phyloP scores from a whole-genome alignment of 1,284 basidiomycete genomes.

The Dichomitus squalens region DNA sequence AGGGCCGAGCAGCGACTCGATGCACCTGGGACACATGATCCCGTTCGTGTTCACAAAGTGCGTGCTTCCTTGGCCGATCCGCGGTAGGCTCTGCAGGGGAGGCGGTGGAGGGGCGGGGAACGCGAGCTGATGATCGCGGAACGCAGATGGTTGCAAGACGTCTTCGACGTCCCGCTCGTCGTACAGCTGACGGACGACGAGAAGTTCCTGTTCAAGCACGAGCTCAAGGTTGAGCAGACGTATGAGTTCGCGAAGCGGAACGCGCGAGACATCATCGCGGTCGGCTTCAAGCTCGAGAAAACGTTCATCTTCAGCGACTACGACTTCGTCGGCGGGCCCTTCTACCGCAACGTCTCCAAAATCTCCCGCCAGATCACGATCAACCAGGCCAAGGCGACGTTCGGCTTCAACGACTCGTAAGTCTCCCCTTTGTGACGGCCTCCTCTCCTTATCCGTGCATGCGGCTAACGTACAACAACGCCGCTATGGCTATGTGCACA shows the following conservation, averaged over 20 bases:
- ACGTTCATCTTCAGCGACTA: slow-evolving; percentile 98
- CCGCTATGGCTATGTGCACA: neutral
- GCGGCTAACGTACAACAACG: neutral
- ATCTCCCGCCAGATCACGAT: slow-evolving; percentile 93
- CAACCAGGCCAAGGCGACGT: slow-evolving; percentile 93
- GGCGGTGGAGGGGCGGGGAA: neutral
- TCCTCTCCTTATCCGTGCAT: neutral
- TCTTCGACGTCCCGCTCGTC: slow-evolving; percentile 93
- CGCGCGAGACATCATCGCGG: slow-evolving; percentile 94
- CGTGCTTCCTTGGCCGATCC: slow-evolving; percentile 30
- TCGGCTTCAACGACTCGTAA: slow-evolving; percentile 94
- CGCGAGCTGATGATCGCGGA: neutral
- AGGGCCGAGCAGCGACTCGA: slow-evolving; percentile 94
- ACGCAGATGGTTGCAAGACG: slow-evolving; percentile 91
- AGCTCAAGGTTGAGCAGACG: slow-evolving; percentile 90
- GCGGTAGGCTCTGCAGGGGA: neutral
- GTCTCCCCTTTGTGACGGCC: slow-evolving; percentile 38
- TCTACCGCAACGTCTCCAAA: slow-evolving; percentile 94
- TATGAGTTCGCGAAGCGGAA: slow-evolving; percentile 86
- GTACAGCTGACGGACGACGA: slow-evolving; percentile 98
- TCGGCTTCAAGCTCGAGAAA: slow-evolving; percentile 90
- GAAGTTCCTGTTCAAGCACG: slow-evolving; percentile 98
- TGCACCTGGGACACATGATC: slow-evolving; percentile 98
- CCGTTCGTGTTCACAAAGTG: slow-evolving; percentile 98
- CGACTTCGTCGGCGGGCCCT: slow-evolving; percentile 87